Evolutionary conservation across 768 basidiomycete genomes (phyloP), one percentile per base, ranked within the genome.

Genomic region (Mycena pura): DNA sequence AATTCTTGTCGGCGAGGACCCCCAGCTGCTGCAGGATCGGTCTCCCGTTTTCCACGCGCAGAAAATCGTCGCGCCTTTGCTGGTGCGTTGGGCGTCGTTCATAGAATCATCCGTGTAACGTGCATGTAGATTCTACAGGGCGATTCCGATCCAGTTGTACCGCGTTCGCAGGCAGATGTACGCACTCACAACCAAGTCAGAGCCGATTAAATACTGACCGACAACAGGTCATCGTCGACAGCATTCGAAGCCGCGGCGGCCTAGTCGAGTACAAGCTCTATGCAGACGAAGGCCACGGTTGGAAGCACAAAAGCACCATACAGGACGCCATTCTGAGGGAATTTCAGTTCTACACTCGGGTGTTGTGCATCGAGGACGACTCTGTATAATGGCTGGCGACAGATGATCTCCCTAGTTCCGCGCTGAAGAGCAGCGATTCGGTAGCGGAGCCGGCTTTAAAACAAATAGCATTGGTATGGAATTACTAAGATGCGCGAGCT

Each of bases 211-310:
- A 48, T 48, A 17, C 2, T 48, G 5, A 13, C 2, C 7, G 14
- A 15, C 22, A 15, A 6, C 47, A 65, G 64, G 57, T 19, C 13
- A 89, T 91, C 48, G 82, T 85, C 36, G 76, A 85, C 14, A 80
- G 73, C 55, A 83, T 90, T 62, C 74, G 78, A 51, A 74, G 78
- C 49, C 75, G 77, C 0, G 80, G 81, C 3, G 87, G 86, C 0
- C 68, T 77, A 11, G 83, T 87, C 21, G 84, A 89, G 66, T 86
- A 87, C 62, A 78, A 86, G 60, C 64, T 85, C 0, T 89, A 88
- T 69, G 74, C 81, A 14, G 88, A 87, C 19, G 88, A 90, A 73
- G 87, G 87, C 2, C 87, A 89, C 69, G 87, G 88, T 0, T 88
- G 83, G 81, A 75, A 85, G 45, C 81, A 80, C 61, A 83, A 79